Conservation (phyloP, 108 stramenopile genomes). For the Skeletonema potamos region DNA sequence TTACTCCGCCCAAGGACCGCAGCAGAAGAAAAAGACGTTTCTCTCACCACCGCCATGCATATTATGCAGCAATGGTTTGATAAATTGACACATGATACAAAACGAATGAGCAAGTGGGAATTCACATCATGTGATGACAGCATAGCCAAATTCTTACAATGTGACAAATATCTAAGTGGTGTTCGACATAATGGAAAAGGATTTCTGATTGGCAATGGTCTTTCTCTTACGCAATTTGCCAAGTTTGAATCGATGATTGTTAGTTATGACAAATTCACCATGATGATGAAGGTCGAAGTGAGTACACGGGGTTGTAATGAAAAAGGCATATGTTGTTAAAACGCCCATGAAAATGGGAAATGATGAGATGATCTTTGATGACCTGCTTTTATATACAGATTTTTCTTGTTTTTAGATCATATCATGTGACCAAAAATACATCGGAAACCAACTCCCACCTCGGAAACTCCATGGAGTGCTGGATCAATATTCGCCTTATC, state of each 20-base stretch:
- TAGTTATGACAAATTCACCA: neutral
- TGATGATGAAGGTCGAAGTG: neutral
- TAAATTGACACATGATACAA: neutral
- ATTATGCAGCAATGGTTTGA: neutral
- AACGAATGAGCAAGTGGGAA: neutral
- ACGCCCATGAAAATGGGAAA: no score
- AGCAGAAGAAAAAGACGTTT: neutral
- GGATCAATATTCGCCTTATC: neutral
- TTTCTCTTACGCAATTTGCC: neutral
- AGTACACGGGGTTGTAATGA: neutral
- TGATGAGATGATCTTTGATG: no score
- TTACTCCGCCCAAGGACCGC: neutral
- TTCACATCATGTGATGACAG: neutral
- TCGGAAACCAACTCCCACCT: slow-evolving; percentile 80
- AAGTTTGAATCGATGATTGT: neutral
- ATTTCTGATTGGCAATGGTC: neutral
- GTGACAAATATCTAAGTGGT: neutral
- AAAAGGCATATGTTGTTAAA: neutral
- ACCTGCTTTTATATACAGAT: neutral
- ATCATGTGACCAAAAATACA: slow-evolving; percentile 69
- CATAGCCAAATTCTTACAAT: neutral
- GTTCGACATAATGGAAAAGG: slow-evolving; percentile 4
- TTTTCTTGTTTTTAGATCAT: neutral
- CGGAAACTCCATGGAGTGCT: slow-evolving; percentile 67
- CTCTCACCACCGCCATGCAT: neutral